Base-by-base conservation (phyloP, 345 rosid species). In the Hevea brasiliensis region DNA sequence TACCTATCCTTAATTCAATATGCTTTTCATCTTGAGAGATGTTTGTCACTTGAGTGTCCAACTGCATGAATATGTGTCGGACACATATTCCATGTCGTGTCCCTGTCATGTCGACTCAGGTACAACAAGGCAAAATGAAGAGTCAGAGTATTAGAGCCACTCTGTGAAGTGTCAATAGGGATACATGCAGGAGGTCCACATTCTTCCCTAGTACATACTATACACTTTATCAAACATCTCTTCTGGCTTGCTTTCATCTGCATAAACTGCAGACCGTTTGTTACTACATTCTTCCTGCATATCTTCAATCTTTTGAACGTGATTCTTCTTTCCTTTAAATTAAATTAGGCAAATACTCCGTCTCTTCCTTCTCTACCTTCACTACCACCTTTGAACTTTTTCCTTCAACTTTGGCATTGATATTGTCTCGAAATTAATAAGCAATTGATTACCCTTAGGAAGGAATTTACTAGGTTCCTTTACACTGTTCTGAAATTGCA, bases 401-500 rank as follows among this genome's bases (percentile, higher is more conserved):
- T 24, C 78, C 78, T 70, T 76, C 54, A n/a, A n/a, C n/a, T 24
- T 76, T 11, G 32, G 45, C 1, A n/a, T 24, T 17, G 54, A 40
- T 42, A 0, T 20, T 42, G 37, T 53, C 54, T 87, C 88, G 18
- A 72, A 76, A 70, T 82, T 79, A 14, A 82, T 65, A 56, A 78
- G 59, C 71, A 90, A 81, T 60, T 83, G 83, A 76, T 79, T 82
- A 61, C 76, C 77, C 67, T 80, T 81, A 7, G 96, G 98, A 81
- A 94, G 92, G 72, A 94, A 90, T 88, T 83, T 94, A 61, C 85
- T 87, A 70, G 97, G 97, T 88, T 92, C 98, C 78, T 89, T 96
- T 54, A 90, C 37, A 9, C 97, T 97, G 77, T 70, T 91, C 70
- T 85, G 85, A 72, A 92, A 92, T 79, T 87, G 97, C 82, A 85